Evolutionary conservation across 768 basidiomycete genomes (phyloP).

Genomic region (Megacollybia marginata): DNA sequence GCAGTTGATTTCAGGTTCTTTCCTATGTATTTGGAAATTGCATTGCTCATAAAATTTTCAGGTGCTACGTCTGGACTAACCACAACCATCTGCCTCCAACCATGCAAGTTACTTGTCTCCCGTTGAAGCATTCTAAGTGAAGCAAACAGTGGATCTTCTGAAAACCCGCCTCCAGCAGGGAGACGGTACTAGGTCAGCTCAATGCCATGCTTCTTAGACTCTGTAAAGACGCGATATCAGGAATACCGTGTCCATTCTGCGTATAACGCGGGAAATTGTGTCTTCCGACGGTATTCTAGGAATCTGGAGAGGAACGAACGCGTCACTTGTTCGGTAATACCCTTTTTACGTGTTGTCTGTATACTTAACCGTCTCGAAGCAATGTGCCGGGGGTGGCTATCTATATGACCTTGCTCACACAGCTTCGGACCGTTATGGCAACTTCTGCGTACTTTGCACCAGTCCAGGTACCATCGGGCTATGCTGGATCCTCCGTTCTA

Average conservation of each 20-base stretch:
- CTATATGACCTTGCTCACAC: constrained; percentile 83
- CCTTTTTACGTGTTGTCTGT: neutral
- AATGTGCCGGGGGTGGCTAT: constrained; percentile 91
- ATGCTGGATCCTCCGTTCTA: constrained; percentile 42
- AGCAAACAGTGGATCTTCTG: constrained; percentile 68
- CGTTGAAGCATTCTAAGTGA: neutral
- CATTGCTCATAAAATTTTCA: constrained; percentile 17
- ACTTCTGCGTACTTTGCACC: constrained; percentile 61
- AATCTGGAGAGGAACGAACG: constrained; percentile 83
- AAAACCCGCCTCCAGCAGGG: constrained; percentile 91
- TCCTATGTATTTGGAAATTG: no score
- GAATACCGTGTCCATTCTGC: neutral
- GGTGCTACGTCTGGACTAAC: constrained; percentile 76
- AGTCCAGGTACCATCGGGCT: constrained; percentile 11
- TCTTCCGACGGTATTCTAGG: constrained; percentile 57
- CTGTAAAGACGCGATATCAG: no score
- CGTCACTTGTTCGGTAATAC: constrained; percentile 65
- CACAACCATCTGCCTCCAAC: constrained; percentile 69
- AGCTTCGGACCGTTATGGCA: constrained; percentile 73
- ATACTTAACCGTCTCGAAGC: constrained; percentile 28
- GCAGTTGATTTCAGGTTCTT: constrained; percentile 56
- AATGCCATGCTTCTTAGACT: no score
- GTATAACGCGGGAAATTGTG: constrained; percentile 51
- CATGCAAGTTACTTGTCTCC: constrained; percentile 39
- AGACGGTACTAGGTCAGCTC: constrained; percentile 29